These are phyloP conservation scores for Eucalyptus pauciflora DNA, from an alignment of 345 rosid genomes.

Conservation along the genomic window DNA sequence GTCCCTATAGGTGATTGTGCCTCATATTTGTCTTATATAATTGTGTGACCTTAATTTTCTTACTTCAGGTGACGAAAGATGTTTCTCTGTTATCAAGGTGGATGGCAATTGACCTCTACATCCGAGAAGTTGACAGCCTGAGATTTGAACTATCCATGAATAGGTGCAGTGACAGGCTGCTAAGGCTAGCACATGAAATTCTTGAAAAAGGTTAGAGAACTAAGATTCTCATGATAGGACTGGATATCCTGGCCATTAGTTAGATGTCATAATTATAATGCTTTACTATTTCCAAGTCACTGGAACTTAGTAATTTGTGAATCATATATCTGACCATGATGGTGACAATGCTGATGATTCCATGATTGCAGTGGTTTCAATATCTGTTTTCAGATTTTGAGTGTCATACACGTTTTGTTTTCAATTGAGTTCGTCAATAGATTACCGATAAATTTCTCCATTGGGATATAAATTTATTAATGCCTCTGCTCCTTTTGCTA, in stretches of 20 bases:
- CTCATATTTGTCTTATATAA: not conserved
- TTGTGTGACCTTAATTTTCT: not conserved
- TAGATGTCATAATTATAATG: not conserved
- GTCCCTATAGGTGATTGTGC: not conserved
- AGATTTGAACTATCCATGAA: constrained; percentile 88
- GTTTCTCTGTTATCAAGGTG: constrained; percentile 93
- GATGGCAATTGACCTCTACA: constrained; percentile 94
- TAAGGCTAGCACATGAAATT: constrained; percentile 69
- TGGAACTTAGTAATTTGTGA: not conserved
- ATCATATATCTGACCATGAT: not conserved
- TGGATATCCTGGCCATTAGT: not conserved
- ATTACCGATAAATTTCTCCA: not conserved
- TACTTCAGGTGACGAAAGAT: constrained; percentile 78
- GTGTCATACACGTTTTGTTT: not conserved
- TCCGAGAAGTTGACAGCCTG: constrained; percentile 81
- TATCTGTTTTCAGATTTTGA: not conserved
- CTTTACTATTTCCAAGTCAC: not conserved
- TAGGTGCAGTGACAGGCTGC: constrained; percentile 55
- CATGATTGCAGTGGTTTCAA: not conserved
- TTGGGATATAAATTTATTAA: not conserved
- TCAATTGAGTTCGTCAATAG: not conserved
- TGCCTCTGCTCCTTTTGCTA: not conserved
- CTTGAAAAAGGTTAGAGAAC: constrained; percentile 57
- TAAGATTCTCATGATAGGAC: not conserved
- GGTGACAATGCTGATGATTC: not conserved